These are phyloP conservation scores for Hyaloscypha finlandica DNA, from an alignment of 495 filamentous ascomycete genomes.

Conservation along the genomic window DNA sequence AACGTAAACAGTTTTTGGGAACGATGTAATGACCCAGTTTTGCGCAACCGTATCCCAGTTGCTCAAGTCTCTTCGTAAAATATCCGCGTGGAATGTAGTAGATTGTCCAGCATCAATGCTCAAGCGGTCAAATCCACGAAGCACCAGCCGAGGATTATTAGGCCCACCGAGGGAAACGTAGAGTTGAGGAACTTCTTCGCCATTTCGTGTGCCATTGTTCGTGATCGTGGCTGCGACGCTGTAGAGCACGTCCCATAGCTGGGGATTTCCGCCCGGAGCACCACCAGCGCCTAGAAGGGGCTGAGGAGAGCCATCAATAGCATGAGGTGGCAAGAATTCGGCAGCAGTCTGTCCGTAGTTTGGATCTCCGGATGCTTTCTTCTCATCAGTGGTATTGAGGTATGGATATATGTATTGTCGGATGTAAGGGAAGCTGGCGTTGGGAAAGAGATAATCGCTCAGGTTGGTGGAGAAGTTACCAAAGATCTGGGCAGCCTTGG, in stretches of 20 bases:
- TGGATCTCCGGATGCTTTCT: constrained; percentile 62
- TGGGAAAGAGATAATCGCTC: constrained; percentile 75
- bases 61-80: constrained; percentile 82
- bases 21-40: constrained; percentile 80
- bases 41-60: constrained; percentile 85
- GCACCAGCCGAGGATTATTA: constrained; percentile 67
- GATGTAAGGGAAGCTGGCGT: constrained; percentile 49
- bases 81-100: constrained; percentile 62
- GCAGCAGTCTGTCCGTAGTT: constrained; percentile 64
- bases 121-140: constrained; percentile 83
- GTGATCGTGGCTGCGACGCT: constrained; percentile 73
- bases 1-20: constrained; percentile 77
- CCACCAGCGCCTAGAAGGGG: constrained; percentile 64
- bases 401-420: constrained; percentile 84
- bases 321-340: constrained; percentile 67
- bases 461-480: constrained; percentile 65
- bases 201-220: constrained; percentile 74
- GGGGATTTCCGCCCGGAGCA: constrained; percentile 76
- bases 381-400: constrained; percentile 72
- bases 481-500: constrained; percentile 64
- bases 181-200: constrained; percentile 85
- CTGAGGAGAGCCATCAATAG: constrained; percentile 68
- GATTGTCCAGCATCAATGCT: constrained; percentile 69
- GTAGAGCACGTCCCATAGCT: constrained; percentile 81
- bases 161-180: constrained; percentile 82